Conservation (phyloP, 805 yeast species). For the Candida takata region DNA sequence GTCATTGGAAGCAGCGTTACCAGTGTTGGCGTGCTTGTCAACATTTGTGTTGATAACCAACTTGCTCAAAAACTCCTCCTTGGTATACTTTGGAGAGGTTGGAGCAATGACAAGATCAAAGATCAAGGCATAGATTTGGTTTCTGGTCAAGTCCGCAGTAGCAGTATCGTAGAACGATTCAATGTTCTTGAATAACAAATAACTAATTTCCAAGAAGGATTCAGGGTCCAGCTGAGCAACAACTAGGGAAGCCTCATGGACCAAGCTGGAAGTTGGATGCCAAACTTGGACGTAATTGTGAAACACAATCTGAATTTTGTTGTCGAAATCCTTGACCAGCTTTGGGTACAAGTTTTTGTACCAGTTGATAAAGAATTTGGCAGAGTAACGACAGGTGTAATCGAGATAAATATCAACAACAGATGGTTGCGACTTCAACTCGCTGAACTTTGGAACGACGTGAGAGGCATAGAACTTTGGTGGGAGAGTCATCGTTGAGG, state of each 20-base stretch:
- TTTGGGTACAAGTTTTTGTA: constrained; percentile 46
- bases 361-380: constrained; percentile 53
- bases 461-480: constrained; percentile 23
- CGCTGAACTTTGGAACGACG: constrained; percentile 12
- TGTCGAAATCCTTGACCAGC: constrained; percentile 38
- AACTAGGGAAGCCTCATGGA: constrained; percentile 68
- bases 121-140: constrained; percentile 46
- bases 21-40: constrained; percentile 38
- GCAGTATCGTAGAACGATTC: constrained; percentile 55
- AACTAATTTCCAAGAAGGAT: constrained; percentile 50
- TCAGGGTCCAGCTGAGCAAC: constrained; percentile 52
- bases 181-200: constrained; percentile 49
- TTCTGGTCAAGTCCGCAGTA: constrained; percentile 45
- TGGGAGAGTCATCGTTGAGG: constrained; percentile 25
- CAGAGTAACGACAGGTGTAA: constrained; percentile 73
- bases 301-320: constrained; percentile 52
- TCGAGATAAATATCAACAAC: constrained; percentile 62
- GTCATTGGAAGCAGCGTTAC: constrained; percentile 54
- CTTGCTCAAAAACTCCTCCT: constrained; percentile 27
- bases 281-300: constrained; percentile 83
- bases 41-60: constrained; percentile 20
- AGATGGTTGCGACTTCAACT: constrained; percentile 20
- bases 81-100: constrained; percentile 22
- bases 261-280: constrained; percentile 69
- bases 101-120: constrained; percentile 44